A percentile compares a stretch with the other conserved stretches of the same genome.
These are phyloP conservation scores for Didymella exigua DNA, from an alignment of 2,329 filamentous ascomycete species.

Conservation along the genomic window DNA sequence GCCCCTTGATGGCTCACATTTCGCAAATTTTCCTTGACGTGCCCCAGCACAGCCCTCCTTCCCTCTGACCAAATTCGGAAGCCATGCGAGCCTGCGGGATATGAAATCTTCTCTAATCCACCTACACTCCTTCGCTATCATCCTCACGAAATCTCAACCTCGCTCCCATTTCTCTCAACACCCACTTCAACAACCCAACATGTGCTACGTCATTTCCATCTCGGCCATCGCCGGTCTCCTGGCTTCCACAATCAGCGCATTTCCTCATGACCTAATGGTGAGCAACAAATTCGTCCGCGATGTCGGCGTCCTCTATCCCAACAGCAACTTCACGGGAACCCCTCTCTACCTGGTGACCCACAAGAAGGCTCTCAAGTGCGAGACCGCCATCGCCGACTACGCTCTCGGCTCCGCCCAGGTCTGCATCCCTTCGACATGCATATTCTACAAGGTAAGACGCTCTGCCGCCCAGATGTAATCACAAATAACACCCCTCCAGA, in stretches of 20 bases:
- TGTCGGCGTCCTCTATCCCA: constrained; percentile 22
- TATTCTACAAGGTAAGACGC: constrained; percentile 4
- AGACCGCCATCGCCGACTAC: constrained; percentile 2
- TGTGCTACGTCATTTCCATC: background rate
- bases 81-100: background rate
- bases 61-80: background rate
- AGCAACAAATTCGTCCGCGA: constrained; percentile 23
- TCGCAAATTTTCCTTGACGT: background rate
- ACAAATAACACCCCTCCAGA: background rate
- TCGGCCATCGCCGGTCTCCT: background rate
- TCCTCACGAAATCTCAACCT: background rate
- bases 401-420: constrained; percentile 1
- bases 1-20: too few species aligned
- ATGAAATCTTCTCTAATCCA: background rate
- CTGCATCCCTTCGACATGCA: constrained; percentile 1
- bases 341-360: constrained; percentile 18
- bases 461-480: background rate
- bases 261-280: constrained; percentile 29
- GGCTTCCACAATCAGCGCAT: background rate
- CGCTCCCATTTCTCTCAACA: background rate
- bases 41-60: background rate
- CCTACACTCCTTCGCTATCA: background rate
- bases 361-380: constrained; percentile 16
- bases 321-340: constrained; percentile 17
- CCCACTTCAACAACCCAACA: background rate